phyloP scores from a whole-genome alignment of 768 basidiomycete species.

The Daedalea quercina region DNA sequence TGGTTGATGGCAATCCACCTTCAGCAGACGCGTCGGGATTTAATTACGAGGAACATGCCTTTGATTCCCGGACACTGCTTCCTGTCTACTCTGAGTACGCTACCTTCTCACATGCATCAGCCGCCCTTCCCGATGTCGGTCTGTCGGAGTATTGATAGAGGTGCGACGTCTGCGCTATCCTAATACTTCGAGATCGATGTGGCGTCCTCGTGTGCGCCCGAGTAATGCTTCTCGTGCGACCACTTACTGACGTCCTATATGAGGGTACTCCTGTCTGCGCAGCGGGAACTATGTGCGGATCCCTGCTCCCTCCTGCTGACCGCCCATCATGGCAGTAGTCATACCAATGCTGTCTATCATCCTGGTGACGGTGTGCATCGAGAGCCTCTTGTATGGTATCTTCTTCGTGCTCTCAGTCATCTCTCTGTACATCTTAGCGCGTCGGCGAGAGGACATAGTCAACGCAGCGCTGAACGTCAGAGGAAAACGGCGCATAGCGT shows the following conservation, averaged over 20 bases:
- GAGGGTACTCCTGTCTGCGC: not conserved
- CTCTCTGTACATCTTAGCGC: not conserved
- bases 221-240: not conserved
- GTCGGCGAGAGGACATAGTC: not conserved
- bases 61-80: too few species aligned
- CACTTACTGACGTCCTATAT: not conserved
- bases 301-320: not conserved
- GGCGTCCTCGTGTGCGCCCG: not conserved
- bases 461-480: not conserved
- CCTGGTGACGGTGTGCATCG: not conserved
- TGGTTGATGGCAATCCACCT: too few species aligned
- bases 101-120: not conserved
- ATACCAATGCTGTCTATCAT: not conserved
- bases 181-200: not conserved
- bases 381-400: not conserved
- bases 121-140: not conserved
- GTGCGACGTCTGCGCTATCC: not conserved
- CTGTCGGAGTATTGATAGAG: not conserved
- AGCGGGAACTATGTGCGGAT: not conserved
- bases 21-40: too few species aligned
- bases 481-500: not conserved
- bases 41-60: too few species aligned
- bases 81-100: not conserved
- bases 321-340: not conserved
- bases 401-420: not conserved